Evolutionary conservation across 331 rosid species (phyloP).

Genomic region (Quercus phellos): DNA sequence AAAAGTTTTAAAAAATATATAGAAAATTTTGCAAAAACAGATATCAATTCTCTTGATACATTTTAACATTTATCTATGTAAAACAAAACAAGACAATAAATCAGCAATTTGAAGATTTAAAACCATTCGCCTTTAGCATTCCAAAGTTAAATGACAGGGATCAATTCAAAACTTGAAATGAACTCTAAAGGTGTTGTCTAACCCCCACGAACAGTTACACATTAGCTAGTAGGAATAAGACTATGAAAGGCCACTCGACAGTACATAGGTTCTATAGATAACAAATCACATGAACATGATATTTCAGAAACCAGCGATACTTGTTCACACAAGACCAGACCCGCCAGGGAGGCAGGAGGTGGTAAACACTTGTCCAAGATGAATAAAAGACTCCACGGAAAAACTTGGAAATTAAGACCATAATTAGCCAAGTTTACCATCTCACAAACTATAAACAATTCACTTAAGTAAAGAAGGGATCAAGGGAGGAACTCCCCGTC

Average conservation of each 20-base stretch:
- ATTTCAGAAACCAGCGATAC: slow-evolving; percentile 34
- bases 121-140: not conserved
- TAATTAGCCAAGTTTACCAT: slow-evolving; percentile 40
- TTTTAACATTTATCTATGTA: not conserved
- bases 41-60: not conserved
- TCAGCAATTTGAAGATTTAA: not conserved
- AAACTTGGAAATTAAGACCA: slow-evolving; percentile 40
- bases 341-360: no score
- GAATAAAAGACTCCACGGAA: slow-evolving; percentile 32
- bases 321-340: not conserved
- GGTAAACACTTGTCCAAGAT: slow-evolving; percentile 19
- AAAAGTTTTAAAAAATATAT: not conserved
- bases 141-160: slow-evolving; percentile 11
- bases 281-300: slow-evolving; percentile 53
- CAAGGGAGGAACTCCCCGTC: slow-evolving; percentile 24
- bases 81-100: not conserved
- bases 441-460: slow-evolving; percentile 45
- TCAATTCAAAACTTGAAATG: slow-evolving; percentile 17
- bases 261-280: slow-evolving; percentile 28
- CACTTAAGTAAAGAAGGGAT: slow-evolving; percentile 29
- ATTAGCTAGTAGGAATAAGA: slow-evolving; percentile 29
- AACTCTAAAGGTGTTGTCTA: slow-evolving; percentile 5
- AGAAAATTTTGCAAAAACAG: not conserved
- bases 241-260: slow-evolving; percentile 35
- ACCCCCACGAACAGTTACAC: slow-evolving; percentile 36